These are phyloP conservation scores for Lentinula lateritia DNA, from an alignment of 768 basidiomycete species.

Conservation along the genomic window DNA sequence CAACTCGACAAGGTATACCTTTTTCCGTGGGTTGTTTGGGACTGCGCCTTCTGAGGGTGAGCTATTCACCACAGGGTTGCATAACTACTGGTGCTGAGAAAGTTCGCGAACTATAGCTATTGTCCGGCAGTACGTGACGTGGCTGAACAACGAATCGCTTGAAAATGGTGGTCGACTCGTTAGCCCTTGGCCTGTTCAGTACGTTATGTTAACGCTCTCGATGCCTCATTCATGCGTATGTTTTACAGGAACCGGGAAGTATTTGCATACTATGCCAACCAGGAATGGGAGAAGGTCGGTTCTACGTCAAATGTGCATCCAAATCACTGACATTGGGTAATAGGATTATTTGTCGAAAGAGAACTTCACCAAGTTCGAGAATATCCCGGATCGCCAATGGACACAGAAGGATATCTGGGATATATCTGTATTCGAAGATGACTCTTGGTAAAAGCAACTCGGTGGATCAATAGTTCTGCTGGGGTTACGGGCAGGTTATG, in stretches of 20 bases:
- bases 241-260: slow-evolving; percentile 15
- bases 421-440: slow-evolving; percentile 14
- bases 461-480: not conserved
- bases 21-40: slow-evolving; percentile 15
- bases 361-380: slow-evolving; percentile 18
- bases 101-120: slow-evolving; percentile 8
- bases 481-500: too few species aligned
- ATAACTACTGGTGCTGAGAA: not conserved
- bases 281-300: slow-evolving; percentile 14
- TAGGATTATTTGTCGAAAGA: slow-evolving; percentile 8
- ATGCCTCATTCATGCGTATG: not conserved
- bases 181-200: slow-evolving; percentile 19
- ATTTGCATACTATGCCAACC: slow-evolving; percentile 15
- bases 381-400: slow-evolving; percentile 14
- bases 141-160: slow-evolving; percentile 21
- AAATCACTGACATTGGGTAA: not conserved
- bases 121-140: slow-evolving; percentile 18
- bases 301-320: too few species aligned
- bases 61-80: not conserved
- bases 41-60: slow-evolving; percentile 14
- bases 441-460: slow-evolving; percentile 8
- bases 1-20: slow-evolving; percentile 11
- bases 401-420: slow-evolving; percentile 13
- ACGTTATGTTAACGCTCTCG: not conserved
- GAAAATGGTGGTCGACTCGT: slow-evolving; percentile 21